Evolutionary conservation across 768 basidiomycete species (phyloP).

Genomic region (Lyophyllum atratum): DNA sequence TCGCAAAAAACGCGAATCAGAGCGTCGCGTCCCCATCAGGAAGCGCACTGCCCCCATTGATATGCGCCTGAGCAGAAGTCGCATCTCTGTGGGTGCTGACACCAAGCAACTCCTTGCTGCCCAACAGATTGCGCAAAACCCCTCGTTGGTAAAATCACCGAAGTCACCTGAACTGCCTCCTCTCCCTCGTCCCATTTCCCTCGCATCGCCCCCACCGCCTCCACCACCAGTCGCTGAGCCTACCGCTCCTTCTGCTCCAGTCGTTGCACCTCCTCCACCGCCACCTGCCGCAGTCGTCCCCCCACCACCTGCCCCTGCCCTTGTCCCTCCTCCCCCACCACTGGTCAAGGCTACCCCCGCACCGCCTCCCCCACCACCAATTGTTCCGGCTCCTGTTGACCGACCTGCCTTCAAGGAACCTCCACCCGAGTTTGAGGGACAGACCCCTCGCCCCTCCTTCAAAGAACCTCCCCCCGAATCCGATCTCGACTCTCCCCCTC

Average conservation of each 20-base stretch:
- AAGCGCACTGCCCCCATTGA: constrained; percentile 89
- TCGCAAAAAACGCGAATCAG: constrained; percentile 86
- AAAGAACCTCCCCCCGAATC: constrained; percentile 66
- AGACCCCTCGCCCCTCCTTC: constrained; percentile 48
- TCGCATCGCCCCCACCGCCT: constrained; percentile 19
- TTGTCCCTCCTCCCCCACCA: constrained; percentile 27
- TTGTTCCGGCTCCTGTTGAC: constrained; percentile 19
- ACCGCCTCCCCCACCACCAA: constrained; percentile 27
- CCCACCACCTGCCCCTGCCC: constrained; percentile 29
- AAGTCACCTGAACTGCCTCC: constrained; percentile 34
- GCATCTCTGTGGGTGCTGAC: constrained; percentile 72
- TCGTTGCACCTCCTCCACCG: constrained; percentile 25
- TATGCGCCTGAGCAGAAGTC: constrained; percentile 81
- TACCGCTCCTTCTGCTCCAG: constrained; percentile 16
- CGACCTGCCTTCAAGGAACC: constrained; percentile 57
- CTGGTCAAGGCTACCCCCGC: constrained; percentile 25
- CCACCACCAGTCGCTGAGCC: constrained; percentile 21
- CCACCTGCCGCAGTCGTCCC: constrained; percentile 17
- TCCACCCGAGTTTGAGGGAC: constrained; percentile 49
- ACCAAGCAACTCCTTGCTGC: constrained; percentile 70
- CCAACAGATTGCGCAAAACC: constrained; percentile 63
- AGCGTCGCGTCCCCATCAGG: constrained; percentile 77
- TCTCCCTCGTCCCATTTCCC: constrained; percentile 24
- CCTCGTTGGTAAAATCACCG: constrained; percentile 36
- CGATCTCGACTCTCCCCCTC: constrained; percentile 44